These are phyloP conservation scores for Flaveria trinervia DNA, from an alignment of 129 eudicot genomes.

Conservation along the genomic window DNA sequence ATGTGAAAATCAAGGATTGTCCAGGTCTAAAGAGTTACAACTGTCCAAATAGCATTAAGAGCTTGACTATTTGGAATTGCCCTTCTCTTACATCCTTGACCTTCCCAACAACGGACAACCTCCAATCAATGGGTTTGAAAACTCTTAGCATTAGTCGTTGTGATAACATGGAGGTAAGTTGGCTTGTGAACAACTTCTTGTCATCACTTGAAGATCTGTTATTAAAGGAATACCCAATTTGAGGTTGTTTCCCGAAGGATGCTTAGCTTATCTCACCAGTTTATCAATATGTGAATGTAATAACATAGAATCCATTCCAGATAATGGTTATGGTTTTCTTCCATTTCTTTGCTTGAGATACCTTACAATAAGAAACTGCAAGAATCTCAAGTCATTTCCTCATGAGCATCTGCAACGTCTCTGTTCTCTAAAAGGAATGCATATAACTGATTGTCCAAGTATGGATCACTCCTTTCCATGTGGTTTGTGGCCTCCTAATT, in stretches of 20 bases:
- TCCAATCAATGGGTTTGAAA: constrained; percentile 18
- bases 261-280: constrained; percentile 23
- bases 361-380: background rate
- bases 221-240: background rate
- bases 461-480: constrained; percentile 23
- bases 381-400: constrained; percentile 34
- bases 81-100: constrained; percentile 12
- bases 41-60: constrained; percentile 25
- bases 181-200: constrained; percentile 23
- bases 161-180: constrained; percentile 14
- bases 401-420: constrained; percentile 27
- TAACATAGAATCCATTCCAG: constrained; percentile 36
- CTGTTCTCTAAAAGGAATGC: background rate
- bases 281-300: constrained; percentile 6
- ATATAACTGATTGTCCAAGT: constrained; percentile 1
- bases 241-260: constrained; percentile 15
- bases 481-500: constrained; percentile 29
- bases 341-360: constrained; percentile 20
- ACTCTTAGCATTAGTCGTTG: background rate
- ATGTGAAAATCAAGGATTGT: background rate
- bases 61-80: background rate
- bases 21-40: constrained; percentile 15
- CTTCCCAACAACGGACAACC: constrained; percentile 1
- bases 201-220: constrained; percentile 23
- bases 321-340: constrained; percentile 20